phyloP scores from a whole-genome alignment of 805 yeast species.

The Candida loeiensis region DNA sequence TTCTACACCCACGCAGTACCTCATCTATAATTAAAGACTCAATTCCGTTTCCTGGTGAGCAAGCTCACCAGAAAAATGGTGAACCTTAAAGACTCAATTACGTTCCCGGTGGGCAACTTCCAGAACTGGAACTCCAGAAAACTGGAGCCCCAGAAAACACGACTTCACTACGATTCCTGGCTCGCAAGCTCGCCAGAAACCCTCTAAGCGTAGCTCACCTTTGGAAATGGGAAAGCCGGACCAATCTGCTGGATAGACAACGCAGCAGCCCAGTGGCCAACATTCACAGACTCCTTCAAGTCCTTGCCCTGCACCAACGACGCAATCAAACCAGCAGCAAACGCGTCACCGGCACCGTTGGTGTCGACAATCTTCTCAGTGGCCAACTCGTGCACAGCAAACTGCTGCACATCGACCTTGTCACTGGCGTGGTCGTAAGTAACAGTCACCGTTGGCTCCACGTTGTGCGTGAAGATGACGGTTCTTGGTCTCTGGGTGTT shows the following conservation, averaged over 20 bases:
- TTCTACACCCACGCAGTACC: too few relatives aligned
- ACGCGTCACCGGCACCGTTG: slow-evolving; percentile 99
- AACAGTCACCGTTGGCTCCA: slow-evolving; percentile 83
- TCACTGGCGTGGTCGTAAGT: slow-evolving; percentile 49
- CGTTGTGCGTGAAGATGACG: slow-evolving; percentile 93
- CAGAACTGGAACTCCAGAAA: too few relatives aligned
- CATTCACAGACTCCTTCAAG: slow-evolving; percentile 59
- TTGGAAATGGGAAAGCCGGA: slow-evolving; percentile 86
- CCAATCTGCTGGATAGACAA: slow-evolving; percentile 90
- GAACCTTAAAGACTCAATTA: too few relatives aligned
- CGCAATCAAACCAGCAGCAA: slow-evolving; percentile 94
- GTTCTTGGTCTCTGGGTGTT: slow-evolving; percentile 70
- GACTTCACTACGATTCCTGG: too few relatives aligned
- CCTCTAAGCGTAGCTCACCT: slow-evolving; percentile 26
- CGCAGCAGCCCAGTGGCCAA: slow-evolving; percentile 97
- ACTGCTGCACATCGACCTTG: slow-evolving; percentile 46
- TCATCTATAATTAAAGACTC: too few relatives aligned
- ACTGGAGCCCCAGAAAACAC: too few relatives aligned
- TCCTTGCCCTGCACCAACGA: slow-evolving; percentile 74
- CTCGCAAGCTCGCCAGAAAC: too few relatives aligned
- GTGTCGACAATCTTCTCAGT: slow-evolving; percentile 75
- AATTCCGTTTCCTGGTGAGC: too few relatives aligned
- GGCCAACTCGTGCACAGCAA: slow-evolving; percentile 70
- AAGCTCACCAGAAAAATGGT: too few relatives aligned
- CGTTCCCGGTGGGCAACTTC: too few relatives aligned